Evolutionary conservation across 1,139 yeast species (phyloP).

Genomic region (Geotrichum siamense): DNA sequence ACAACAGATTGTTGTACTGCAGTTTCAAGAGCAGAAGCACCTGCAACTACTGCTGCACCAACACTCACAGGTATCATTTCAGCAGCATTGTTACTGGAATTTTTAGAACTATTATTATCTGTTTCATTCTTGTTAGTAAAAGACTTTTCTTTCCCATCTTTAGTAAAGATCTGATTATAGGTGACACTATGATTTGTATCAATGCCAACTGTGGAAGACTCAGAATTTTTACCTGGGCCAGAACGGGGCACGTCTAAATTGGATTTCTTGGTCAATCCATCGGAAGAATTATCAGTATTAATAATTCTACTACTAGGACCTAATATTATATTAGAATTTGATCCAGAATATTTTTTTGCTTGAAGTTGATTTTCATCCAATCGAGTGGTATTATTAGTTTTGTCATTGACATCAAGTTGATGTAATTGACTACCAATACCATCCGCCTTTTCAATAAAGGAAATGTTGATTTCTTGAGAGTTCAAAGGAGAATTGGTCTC

Average conservation of each 20-base stretch:
- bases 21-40: slow-evolving; percentile 9
- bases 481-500: too few relatives aligned
- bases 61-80: slow-evolving; percentile 1
- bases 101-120: slow-evolving; percentile 2
- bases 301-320: not conserved
- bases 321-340: too few relatives aligned
- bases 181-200: not conserved
- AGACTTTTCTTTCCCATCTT: not conserved
- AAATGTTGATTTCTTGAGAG: too few relatives aligned
- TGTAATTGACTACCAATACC: too few relatives aligned
- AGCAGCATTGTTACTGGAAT: slow-evolving; percentile 7
- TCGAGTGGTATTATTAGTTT: too few relatives aligned
- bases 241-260: slow-evolving; percentile 1
- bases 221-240: slow-evolving; percentile 10
- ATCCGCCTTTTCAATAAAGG: too few relatives aligned
- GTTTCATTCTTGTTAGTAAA: slow-evolving; percentile 15
- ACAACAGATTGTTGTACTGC: slow-evolving; percentile 10
- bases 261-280: not conserved
- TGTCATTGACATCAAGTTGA: too few relatives aligned
- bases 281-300: not conserved
- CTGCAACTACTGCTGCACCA: slow-evolving; percentile 15
- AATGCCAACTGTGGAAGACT: not conserved
- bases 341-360: too few relatives aligned
- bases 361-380: too few relatives aligned
- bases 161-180: not conserved